Evolutionary conservation across 495 filamentous ascomycete genomes (phyloP), one percentile per base, ranked within the genome.

Genomic region (Neurospora sublineolata): DNA sequence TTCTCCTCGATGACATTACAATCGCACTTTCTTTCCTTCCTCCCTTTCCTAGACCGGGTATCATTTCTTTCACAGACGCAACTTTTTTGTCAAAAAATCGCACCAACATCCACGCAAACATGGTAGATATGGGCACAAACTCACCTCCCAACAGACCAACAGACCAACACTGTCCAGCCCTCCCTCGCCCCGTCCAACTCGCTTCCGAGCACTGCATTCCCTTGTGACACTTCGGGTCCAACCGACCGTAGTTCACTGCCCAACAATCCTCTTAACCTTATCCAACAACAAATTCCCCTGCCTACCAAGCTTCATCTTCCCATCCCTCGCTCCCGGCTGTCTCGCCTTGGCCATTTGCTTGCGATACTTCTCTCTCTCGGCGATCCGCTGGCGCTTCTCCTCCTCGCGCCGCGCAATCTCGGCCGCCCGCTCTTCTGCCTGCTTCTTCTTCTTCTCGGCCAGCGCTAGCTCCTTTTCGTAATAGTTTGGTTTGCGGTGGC

Each of bases 231-330:
- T 6, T 16, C 14, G 14, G 39, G 14, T 41, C 39, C 14, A 41
- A 41, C n/a, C 10, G 4, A 23, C 44, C 5, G 33, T 46, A 14
- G 33, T 20, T 69, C 52, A 72, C 37, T 72, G 75, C 38, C 83
- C 88, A 71, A 96, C 86, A 79, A 94, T 82, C 76, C 85, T 88
- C 84, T 92, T 89, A 16, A 97, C 90, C 78, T 88, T 92, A 80
- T 93, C 91, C 70, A 97, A 80, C 75, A 99, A 73, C 14, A 95
- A 84, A n/a, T 86, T 86, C 72, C 94, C 93, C 85, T 97, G 93
- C 71, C 91, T 85, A 2, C 95, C 95, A 40, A 99, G 75, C 80
- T 93, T 94, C 75, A 89, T 83, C 81, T 94, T 90, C 36, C 94
- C 94, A 80, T 92, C 88, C 76, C 86, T 86, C 27, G 52, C 52